A percentile compares a stretch with the other conserved stretches of the same genome.
phyloP scores from a whole-genome alignment of 1,284 basidiomycete species.

The Phaffia rhodozyma region DNA sequence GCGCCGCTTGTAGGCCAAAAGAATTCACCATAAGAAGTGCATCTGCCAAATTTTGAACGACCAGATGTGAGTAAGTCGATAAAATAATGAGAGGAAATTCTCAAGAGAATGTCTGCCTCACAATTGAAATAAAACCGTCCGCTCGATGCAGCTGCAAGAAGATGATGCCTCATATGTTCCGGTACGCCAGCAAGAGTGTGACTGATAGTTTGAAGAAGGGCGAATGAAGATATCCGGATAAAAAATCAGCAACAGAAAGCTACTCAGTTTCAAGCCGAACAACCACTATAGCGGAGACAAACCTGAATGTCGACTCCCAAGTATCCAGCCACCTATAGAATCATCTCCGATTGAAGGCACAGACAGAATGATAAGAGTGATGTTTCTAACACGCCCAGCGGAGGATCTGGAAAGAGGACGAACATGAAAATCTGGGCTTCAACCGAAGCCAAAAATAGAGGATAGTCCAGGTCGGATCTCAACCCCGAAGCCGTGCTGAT shows the following conservation, averaged over 20 bases:
- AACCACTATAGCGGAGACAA: background rate
- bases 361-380: background rate
- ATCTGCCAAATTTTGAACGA: slow-evolving; percentile 29
- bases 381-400: slow-evolving; percentile 46
- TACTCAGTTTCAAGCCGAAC: background rate
- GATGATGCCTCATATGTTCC: too few relatives aligned
- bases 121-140: too few relatives aligned
- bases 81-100: slow-evolving; percentile 48
- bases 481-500: slow-evolving; percentile 70
- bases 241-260: too few relatives aligned
- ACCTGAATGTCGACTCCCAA: background rate
- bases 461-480: slow-evolving; percentile 75
- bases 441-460: slow-evolving; percentile 67
- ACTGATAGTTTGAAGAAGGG: too few relatives aligned
- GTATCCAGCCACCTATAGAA: slow-evolving; percentile 21
- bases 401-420: too few relatives aligned
- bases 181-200: too few relatives aligned
- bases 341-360: slow-evolving; percentile 30
- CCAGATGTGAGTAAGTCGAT: slow-evolving; percentile 38
- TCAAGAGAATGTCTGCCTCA: background rate
- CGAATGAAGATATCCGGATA: too few relatives aligned
- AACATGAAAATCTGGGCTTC: slow-evolving; percentile 61
- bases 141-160: too few relatives aligned
- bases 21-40: slow-evolving; percentile 79
- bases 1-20: slow-evolving; percentile 85